Base-by-base conservation (phyloP, 805 yeast species). In the Starmera quercuum region DNA sequence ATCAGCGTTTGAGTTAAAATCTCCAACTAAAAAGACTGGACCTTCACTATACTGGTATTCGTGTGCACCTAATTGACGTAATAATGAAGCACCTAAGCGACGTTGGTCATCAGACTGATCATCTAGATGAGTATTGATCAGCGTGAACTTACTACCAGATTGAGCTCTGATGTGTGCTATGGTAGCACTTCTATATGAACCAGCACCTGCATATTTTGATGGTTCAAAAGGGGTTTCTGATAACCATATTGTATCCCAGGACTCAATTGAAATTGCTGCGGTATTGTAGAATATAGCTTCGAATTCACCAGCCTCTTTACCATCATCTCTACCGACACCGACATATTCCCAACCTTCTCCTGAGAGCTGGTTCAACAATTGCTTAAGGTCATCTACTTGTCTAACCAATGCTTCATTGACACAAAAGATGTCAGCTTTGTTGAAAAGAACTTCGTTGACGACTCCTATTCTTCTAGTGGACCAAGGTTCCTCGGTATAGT, bases 281-380 rank as follows among this genome's bases (percentile, higher is more conserved):
- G 50, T 47, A 26, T 61, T 52, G 43, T 61, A 65, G 31, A 58
- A 54, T 17, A 68, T 54, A 1, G 72, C 71, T 29, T 66, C 58
- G 34, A 49, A 65, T 37, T 68, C 74, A 15, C 73, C 71, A 5
- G 44, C 41, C 8, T 44, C 45, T 5, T 40, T 39, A 10, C 73
- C 73, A 47, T 68, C 68, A 35, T 64, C 68, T 45, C 73, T 53
- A 4, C 72, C 72, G 21, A 66, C 62, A 16, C 74, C 73, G 19
- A 54, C 46, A 53, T 62, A 68, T 10, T 47, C 46, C 47, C 47
- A 43, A 20, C 15, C 4, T 5, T 23, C 34, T n/a, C 33, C 33
- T 39, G 48, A 47, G 8, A 32, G 30, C 2, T 40, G 42, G 6
- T 42, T 34, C 14, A 59, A 40, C 6, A 53, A 41, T n/a, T 44